A percentile compares a stretch with the other conserved stretches of the same genome.
phyloP scores from a whole-genome alignment of 2,329 filamentous ascomycete genomes.

The Diaporthe aspalathi region DNA sequence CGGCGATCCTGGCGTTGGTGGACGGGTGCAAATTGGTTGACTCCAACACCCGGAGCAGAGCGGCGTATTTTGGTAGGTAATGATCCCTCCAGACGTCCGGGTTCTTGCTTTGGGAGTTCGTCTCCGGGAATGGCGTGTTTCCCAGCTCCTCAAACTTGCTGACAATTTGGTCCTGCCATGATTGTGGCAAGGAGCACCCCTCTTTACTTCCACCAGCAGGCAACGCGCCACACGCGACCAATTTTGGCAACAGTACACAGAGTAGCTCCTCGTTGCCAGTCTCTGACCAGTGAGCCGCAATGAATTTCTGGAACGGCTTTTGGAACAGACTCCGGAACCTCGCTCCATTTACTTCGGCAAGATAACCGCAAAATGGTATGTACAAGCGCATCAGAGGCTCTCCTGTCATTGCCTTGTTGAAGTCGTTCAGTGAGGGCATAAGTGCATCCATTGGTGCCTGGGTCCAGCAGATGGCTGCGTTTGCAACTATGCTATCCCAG shows the following conservation, averaged over 20 bases:
- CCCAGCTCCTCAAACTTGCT: conserved; percentile 75
- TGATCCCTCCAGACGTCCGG: conserved; percentile 70
- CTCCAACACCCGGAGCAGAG: conserved; percentile 72
- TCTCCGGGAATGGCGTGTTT: conserved; percentile 72
- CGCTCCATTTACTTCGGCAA: conserved; percentile 77
- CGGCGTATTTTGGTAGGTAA: conserved; percentile 75
- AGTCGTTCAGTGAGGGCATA: conserved; percentile 74
- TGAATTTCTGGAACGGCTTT: conserved; percentile 85
- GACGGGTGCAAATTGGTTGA: conserved; percentile 73
- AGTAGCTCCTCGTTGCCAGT: conserved; percentile 73
- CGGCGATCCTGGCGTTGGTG: conserved; percentile 73
- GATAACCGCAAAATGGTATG: conserved; percentile 84
- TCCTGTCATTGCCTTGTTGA: conserved; percentile 73
- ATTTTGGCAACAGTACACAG: conserved; percentile 74
- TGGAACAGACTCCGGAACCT: conserved; percentile 84
- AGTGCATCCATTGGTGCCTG: conserved; percentile 83
- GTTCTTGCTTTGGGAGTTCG: conserved; percentile 71
- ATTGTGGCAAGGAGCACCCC: conserved; percentile 68
- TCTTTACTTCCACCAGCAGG: conserved; percentile 64
- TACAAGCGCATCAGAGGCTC: conserved; percentile 78
- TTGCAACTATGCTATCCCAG: conserved; percentile 70
- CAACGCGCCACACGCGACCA: conserved; percentile 68
- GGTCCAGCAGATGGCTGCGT: conserved; percentile 75
- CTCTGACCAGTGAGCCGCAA: conserved; percentile 79
- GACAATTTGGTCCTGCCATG: conserved; percentile 80